These are phyloP conservation scores for Bocquillonia castaneifolia DNA, from an alignment of 441 rosid genomes.

Conservation along the genomic window DNA sequence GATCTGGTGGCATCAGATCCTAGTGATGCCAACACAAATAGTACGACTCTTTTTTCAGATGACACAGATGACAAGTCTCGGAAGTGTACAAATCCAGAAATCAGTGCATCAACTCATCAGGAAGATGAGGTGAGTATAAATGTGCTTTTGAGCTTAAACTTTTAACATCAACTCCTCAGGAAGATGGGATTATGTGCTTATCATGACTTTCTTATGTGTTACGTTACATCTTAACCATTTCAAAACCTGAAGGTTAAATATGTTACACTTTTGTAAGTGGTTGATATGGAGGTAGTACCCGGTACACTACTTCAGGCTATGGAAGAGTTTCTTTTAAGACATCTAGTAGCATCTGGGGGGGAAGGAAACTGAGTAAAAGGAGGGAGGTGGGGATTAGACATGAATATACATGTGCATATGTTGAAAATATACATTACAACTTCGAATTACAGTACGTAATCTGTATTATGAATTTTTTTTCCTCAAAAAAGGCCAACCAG, in stretches of 20 bases:
- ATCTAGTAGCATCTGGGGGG: neutral
- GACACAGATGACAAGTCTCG: constrained; percentile 86
- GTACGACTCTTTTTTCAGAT: constrained; percentile 82
- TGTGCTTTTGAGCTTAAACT: constrained; percentile 2
- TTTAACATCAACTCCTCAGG: neutral
- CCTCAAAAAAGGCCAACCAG: neutral
- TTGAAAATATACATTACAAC: neutral
- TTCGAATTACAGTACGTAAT: neutral
- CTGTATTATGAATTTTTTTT: neutral
- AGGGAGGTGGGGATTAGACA: neutral
- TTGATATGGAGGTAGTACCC: neutral
- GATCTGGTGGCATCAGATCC: constrained; percentile 83
- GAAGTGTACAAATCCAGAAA: constrained; percentile 52
- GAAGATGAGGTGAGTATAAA: constrained; percentile 65
- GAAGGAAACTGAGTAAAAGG: neutral
- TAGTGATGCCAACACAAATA: constrained; percentile 91
- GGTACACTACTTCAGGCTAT: neutral
- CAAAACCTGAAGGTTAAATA: neutral
- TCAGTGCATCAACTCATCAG: constrained; percentile 47
- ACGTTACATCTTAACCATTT: neutral
- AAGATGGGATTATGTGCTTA: neutral
- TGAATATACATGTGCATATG: neutral
- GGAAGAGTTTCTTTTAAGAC: neutral
- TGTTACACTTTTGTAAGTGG: neutral
- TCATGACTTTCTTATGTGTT: neutral